Evolutionary conservation across 768 basidiomycete genomes (phyloP).

Genomic region (Leucocoprinus birnbaumii): DNA sequence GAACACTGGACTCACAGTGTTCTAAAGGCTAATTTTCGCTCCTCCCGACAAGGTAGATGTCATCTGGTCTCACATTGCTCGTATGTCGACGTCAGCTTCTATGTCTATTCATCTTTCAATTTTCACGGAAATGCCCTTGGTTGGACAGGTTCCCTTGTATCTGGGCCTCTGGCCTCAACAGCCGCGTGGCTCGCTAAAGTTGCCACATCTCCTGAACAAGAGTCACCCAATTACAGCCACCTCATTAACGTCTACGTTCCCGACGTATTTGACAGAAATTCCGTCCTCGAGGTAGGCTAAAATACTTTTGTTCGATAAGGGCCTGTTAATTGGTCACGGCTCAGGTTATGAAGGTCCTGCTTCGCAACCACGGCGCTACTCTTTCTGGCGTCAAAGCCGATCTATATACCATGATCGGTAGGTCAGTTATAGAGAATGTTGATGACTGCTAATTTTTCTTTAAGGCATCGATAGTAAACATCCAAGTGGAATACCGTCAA

Average conservation of each 20-base stretch:
- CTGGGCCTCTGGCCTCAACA: constrained; percentile 61
- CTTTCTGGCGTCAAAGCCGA: constrained; percentile 71
- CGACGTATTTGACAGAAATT: constrained; percentile 63
- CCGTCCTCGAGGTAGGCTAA: constrained; percentile 47
- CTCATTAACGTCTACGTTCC: constrained; percentile 72
- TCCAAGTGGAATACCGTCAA: constrained; percentile 66
- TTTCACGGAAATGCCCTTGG: constrained; percentile 17
- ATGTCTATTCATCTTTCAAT: background rate
- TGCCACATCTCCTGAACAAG: constrained; percentile 53
- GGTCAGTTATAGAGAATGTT: constrained; percentile 1
- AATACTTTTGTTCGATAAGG: constrained; percentile 6
- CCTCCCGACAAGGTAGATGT: constrained; percentile 57
- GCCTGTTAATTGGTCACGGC: background rate
- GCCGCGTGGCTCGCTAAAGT: constrained; percentile 60
- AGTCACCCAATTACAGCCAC: constrained; percentile 52
- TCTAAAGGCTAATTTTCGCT: constrained; percentile 62
- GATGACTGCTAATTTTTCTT: background rate
- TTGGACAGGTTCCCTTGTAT: constrained; percentile 49
- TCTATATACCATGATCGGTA: constrained; percentile 63
- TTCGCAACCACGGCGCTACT: constrained; percentile 62
- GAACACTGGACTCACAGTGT: background rate
- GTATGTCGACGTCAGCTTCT: constrained; percentile 31
- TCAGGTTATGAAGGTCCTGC: constrained; percentile 67
- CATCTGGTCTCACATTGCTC: constrained; percentile 61
- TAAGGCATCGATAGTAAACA: constrained; percentile 76